These are phyloP conservation scores for Fraxinus pennsylvanica DNA, from an alignment of 257 asterid species.

Conservation along the genomic window DNA sequence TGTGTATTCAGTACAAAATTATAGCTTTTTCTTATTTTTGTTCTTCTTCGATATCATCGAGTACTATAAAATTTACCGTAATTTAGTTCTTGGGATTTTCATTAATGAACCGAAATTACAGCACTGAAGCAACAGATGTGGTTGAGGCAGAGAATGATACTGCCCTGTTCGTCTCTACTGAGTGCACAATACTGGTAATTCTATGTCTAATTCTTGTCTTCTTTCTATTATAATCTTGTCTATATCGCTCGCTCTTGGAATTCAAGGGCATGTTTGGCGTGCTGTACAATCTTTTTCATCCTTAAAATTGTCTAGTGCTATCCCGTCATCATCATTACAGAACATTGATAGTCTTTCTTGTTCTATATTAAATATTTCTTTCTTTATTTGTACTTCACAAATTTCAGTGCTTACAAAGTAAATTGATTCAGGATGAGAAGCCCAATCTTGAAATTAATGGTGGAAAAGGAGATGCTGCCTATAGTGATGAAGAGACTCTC, in stretches of 20 bases:
- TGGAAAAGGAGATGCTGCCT: slow-evolving; percentile 9
- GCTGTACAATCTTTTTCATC: background rate
- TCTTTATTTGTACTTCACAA: background rate
- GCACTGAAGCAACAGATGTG: slow-evolving; percentile 26
- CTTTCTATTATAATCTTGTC: background rate
- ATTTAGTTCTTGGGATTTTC: background rate
- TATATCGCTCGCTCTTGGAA: too few species aligned
- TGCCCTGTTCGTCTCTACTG: slow-evolving; percentile 1
- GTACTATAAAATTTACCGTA: too few species aligned
- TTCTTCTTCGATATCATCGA: too few species aligned
- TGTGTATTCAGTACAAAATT: slow-evolving; percentile 14
- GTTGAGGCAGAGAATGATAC: slow-evolving; percentile 14
- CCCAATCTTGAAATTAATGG: slow-evolving; percentile 23
- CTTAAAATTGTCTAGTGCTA: background rate
- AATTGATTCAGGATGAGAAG: slow-evolving; percentile 45
- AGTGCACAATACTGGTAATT: slow-evolving; percentile 36
- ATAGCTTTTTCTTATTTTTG: background rate
- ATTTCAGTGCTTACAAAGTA: background rate
- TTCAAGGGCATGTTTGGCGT: background rate
- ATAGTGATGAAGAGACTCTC: slow-evolving; percentile 11
- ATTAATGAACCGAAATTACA: slow-evolving; percentile 25
- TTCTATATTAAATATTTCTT: too few species aligned
- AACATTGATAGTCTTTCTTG: background rate
- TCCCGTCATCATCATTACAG: background rate
- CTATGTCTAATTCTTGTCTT: slow-evolving; percentile 13